Evolutionary conservation across 305 asterid genomes (phyloP).

Genomic region (Fraxinus velutina): DNA sequence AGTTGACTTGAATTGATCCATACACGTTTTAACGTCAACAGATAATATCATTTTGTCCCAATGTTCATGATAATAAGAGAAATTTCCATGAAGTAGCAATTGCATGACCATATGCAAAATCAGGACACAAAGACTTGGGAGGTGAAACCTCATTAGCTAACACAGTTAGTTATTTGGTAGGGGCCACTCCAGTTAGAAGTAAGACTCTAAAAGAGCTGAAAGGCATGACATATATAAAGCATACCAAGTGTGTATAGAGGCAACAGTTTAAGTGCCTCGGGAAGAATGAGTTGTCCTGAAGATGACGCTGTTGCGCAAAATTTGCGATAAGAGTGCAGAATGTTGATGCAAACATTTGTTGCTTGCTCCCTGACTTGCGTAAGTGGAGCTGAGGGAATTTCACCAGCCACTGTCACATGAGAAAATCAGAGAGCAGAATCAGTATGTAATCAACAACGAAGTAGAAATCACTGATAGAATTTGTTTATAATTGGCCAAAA

Average conservation of each 20-base stretch:
- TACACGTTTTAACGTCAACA: too few species aligned
- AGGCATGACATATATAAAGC: slow-evolving; percentile 7
- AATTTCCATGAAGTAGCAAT: not conserved
- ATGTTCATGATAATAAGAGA: not conserved
- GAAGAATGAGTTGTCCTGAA: slow-evolving; percentile 73
- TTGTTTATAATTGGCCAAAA: not conserved
- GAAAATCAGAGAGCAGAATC: slow-evolving; percentile 26
- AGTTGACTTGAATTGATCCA: too few species aligned
- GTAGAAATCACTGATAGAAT: slow-evolving; percentile 12
- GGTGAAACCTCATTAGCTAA: not conserved
- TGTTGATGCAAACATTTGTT: slow-evolving; percentile 68
- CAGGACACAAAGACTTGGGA: not conserved
- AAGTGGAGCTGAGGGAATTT: slow-evolving; percentile 65
- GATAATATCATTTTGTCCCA: not conserved
- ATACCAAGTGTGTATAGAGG: slow-evolving; percentile 83
- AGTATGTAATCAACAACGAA: slow-evolving; percentile 9
- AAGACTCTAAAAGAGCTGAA: not conserved
- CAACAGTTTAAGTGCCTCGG: slow-evolving; percentile 83
- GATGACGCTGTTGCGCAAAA: slow-evolving; percentile 82
- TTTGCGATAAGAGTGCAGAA: slow-evolving; percentile 71
- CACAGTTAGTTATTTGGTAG: slow-evolving; percentile 8
- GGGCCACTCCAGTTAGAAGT: slow-evolving; percentile 6
- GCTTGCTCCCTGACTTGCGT: slow-evolving; percentile 74
- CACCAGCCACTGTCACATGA: slow-evolving; percentile 60
- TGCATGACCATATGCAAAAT: not conserved